Base-by-base conservation (phyloP, 805 yeast species). In the Clavispora fructus region DNA sequence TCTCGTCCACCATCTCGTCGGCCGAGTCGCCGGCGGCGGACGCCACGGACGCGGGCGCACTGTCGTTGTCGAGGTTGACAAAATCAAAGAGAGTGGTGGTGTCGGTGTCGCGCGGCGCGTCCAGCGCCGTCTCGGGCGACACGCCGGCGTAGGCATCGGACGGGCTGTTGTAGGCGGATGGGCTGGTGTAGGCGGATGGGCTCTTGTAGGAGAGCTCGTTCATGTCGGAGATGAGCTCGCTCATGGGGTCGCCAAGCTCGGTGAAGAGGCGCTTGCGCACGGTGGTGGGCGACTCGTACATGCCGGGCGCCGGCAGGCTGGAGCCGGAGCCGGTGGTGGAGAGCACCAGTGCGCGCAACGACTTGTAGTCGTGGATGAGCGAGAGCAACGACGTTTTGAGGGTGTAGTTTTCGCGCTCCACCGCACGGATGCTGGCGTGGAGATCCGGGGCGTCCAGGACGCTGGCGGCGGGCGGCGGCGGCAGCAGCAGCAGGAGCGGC, bases 301-400 rank as follows among this genome's bases (percentile, higher is more conserved):
- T 45, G 14, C 26, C 40, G 2, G 42, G 35, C 12, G 49, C 44
- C 17, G 46, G 44, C 11, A 48, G 43, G 9, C 42, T 26, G 12
- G 45, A 26, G 25, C 35, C 29, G 12, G 43, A 23, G 7, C 47
- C 30, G 7, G 45, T 31, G 29, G 48, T 45, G 13, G 46, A 54
- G 38, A 59, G 54, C 45, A 69, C 70, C 52, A 58, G 56, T 40
- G 57, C 58, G 46, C 62, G 62, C 49, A 71, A 57, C 37, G 64
- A 56, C 48, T 69, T 69, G 53, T 71, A 71, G 48, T 71, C 75
- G 45, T 69, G 68, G 27, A 71, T 69, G 42, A 71, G 58, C 37
- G 62, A 55, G 35, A 71, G 59, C 30, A 71, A 54, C 42, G 63
- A 61, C 9, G 62, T 50, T 43, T 71, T 71, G 41, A 71, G 61